Base-by-base conservation (phyloP, 2,329 filamentous ascomycete genomes). In the Eutypella sp. region DNA sequence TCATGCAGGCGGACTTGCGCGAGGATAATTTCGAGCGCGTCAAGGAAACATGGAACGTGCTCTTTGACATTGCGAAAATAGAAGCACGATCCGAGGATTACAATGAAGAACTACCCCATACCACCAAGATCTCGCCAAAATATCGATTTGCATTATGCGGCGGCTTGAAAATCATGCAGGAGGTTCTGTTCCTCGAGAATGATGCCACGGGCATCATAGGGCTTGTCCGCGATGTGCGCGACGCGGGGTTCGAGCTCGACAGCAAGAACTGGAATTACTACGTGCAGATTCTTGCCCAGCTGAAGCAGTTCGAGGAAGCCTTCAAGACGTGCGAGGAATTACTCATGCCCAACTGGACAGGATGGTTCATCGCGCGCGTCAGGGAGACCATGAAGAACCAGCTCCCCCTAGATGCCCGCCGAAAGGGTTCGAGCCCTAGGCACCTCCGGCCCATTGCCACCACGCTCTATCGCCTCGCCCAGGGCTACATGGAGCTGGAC, bases 191-290 rank as follows among this genome's bases (percentile, higher is more conserved):
- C 15, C 63, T 66, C 11, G 59, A 65, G 46, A 54, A 63, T 6
- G 66, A 81, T 50, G 57, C 68, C 6, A 60, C 66, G 10, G 74
- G 71, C 18, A 68, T 88, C 11, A 60, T 72, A 5, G 48, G 67
- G 7, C 66, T 78, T 15, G 63, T 90, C 23, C 64, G 72, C 19
- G 65, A 75, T n/a, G 70, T 91, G 10, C 70, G 79, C 8, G 61
- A 63, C 2, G 73, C 76, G 34, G 92, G 91, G 10, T 96, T 92
- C 69, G 69, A 72, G 23, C 67, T 96, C 47, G 84, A 89, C 58
- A 84, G 79, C 61, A 77, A 76, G 56, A 90, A 88, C 55, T 95
- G 89, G 89, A 93, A 95, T 61, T 74, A 78, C 42, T 83, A 87
- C 52, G 76, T 96, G 45, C 80, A 85, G 56, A 67, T 75, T 42